These are phyloP conservation scores for Comarum palustre DNA, from an alignment of 306 rosid genomes.

Conservation along the genomic window DNA sequence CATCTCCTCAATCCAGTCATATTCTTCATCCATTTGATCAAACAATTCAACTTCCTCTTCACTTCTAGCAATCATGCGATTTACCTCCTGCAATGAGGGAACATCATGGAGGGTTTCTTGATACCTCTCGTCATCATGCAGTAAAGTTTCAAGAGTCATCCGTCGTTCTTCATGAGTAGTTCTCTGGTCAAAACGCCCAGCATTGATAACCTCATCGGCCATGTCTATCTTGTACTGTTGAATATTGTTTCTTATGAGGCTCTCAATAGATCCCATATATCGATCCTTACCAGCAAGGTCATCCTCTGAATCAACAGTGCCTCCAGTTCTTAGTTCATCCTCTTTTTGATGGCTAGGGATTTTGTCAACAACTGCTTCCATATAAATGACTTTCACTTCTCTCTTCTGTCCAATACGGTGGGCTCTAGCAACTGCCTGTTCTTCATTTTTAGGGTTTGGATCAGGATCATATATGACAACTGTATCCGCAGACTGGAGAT, in stretches of 20 bases:
- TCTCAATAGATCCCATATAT: conserved; percentile 87
- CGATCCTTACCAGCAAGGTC: conserved; percentile 99
- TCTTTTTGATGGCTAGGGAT: conserved; percentile 86
- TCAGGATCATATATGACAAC: conserved; percentile 97
- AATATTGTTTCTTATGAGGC: conserved; percentile 91
- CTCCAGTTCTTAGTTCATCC: conserved; percentile 82
- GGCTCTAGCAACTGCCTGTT: conserved; percentile 99
- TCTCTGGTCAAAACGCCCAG: conserved; percentile 99
- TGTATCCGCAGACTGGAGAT: conserved; percentile 98
- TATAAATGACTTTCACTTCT: conserved; percentile 90
- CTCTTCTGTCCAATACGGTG: conserved; percentile 96
- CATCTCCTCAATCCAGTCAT: conserved; percentile 90
- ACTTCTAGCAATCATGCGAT: conserved; percentile 97
- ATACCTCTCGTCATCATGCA: conserved; percentile 94
- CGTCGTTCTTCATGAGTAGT: conserved; percentile 98
- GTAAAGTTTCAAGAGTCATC: conserved; percentile 82
- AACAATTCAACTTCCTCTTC: conserved; percentile 79
- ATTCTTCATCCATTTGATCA: conserved; percentile 98
- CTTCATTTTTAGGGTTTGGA: conserved; percentile 98
- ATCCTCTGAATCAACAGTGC: conserved; percentile 73
- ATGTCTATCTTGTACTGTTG: conserved; percentile 97
- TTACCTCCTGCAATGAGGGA: conserved; percentile 89
- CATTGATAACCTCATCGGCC: conserved; percentile 99
- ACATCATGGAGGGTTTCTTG: conserved; percentile 94
- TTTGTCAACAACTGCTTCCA: conserved; percentile 98